Base-by-base conservation (phyloP, 2,329 filamentous ascomycete genomes). In the Ceratocystis ficicola region DNA sequence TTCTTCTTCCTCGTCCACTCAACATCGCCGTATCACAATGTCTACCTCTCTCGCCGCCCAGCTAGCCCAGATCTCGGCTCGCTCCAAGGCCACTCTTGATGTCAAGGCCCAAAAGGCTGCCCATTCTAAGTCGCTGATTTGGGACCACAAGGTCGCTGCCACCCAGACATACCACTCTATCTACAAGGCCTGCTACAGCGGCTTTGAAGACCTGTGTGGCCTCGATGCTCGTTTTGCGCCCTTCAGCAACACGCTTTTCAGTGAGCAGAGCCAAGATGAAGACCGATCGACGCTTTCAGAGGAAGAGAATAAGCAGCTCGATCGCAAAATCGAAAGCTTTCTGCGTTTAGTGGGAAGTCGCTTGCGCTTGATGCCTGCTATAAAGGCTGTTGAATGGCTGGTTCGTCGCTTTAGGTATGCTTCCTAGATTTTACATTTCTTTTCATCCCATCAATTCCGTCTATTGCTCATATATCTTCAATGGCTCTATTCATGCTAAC, bases 331-430 rank as follows among this genome's bases (percentile, higher is more conserved):
- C 66, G 88, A 95, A 71, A 83, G 84, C 15, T 99, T 97, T 73
- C 78, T 99, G 70, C 87, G 86, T 41, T 80, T 97, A 15, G 85
- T 88, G 10, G 88, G 89, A 25, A 85, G 86, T 30, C 83, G 88
- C 50, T 74, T 99, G 70, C 81, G 93, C 69, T 79, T 99, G 41
- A 91, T 87, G 77, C 93, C 94, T 50, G 90, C 90, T 0, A 84
- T 96, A 65, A 95, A 95, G 76, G 86, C 92, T 17, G 81, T 97
- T 46, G 95, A 99, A 78, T 99, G 94, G 94, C 81, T 99, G 60
- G 83, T 99, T 65, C 82, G 94, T 72, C 83, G 93, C 72, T 99
- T 97, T 73, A 85, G 87, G 90, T 95, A 78, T 68, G 81, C 71
- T 6, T n/a, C 8, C 20, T 50, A n/a, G 2, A 6, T n/a, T 30